Evolutionary conservation across 1,139 yeast species (phyloP).

Genomic region (Lodderomyces elongisporus): DNA sequence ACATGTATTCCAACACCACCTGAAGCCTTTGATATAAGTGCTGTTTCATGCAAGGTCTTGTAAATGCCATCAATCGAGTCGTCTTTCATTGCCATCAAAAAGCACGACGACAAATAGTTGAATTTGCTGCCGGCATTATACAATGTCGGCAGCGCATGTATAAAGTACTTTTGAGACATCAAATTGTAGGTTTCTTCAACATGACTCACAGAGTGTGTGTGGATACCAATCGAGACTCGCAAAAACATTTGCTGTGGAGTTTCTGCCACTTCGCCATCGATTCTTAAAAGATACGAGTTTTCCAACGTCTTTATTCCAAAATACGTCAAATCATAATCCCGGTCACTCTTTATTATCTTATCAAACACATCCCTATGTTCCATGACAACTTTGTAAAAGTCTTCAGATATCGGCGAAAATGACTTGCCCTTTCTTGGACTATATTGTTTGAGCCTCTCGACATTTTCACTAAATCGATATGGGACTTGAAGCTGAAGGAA

Average conservation of each 20-base stretch:
- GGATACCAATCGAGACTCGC: conserved; percentile 53
- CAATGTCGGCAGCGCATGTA: conserved; percentile 54
- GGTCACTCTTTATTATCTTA: conserved; percentile 26
- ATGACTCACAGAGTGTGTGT: conserved; percentile 32
- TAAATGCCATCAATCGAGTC: conserved; percentile 58
- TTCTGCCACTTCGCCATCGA: conserved; percentile 35
- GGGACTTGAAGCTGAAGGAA: conserved; percentile 27
- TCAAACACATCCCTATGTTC: conserved; percentile 31
- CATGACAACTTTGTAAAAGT: conserved; percentile 26
- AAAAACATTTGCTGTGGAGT: conserved; percentile 49
- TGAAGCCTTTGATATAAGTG: conserved; percentile 53
- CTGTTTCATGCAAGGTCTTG: conserved; percentile 49
- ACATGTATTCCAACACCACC: conserved; percentile 59
- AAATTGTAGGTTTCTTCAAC: conserved; percentile 46
- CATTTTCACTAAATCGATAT: conserved; percentile 30
- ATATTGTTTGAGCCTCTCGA: conserved; percentile 18
- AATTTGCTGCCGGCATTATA: conserved; percentile 50
- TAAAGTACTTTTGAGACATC: conserved; percentile 48
- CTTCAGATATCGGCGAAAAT: conserved; percentile 20
- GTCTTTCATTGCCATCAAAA: conserved; percentile 52
- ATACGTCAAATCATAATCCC: conserved; percentile 43
- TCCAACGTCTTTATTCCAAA: conserved; percentile 53
- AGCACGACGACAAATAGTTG: conserved; percentile 50
- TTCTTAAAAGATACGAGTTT: conserved; percentile 40
- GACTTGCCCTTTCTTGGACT: conserved; percentile 14